phyloP scores from a whole-genome alignment of 1,284 basidiomycete genomes.

The Leccinum griseonigrum region DNA sequence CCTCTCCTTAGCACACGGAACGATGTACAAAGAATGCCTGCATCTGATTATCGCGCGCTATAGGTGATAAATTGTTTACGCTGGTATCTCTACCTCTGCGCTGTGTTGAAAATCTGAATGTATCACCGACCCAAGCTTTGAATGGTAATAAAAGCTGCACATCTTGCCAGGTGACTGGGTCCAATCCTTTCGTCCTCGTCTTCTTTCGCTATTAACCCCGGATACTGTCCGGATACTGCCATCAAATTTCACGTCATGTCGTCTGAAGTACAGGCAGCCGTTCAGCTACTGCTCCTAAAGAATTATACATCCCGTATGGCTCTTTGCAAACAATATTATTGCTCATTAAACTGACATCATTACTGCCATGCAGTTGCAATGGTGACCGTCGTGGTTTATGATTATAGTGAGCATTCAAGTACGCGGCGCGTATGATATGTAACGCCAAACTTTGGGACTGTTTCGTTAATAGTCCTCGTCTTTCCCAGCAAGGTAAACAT shows the following conservation, averaged over 20 bases:
- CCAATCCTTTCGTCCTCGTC: not conserved
- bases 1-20: no score
- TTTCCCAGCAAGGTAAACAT: no score
- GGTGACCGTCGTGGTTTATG: not conserved
- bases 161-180: not conserved
- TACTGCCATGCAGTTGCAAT: not conserved
- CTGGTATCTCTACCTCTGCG: not conserved
- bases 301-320: not conserved
- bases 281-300: not conserved
- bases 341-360: not conserved
- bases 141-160: not conserved
- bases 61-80: not conserved
- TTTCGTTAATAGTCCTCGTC: no score
- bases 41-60: not conserved
- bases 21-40: no score
- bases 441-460: not conserved
- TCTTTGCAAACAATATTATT: not conserved
- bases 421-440: not conserved
- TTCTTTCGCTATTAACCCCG: not conserved
- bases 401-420: not conserved
- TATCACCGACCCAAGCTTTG: not conserved
- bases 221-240: not conserved
- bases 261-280: not conserved
- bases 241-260: not conserved
- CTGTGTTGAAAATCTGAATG: not conserved